phyloP scores from a whole-genome alignment of 2,329 filamentous ascomycete species.

The Aspergillus clavatus region DNA sequence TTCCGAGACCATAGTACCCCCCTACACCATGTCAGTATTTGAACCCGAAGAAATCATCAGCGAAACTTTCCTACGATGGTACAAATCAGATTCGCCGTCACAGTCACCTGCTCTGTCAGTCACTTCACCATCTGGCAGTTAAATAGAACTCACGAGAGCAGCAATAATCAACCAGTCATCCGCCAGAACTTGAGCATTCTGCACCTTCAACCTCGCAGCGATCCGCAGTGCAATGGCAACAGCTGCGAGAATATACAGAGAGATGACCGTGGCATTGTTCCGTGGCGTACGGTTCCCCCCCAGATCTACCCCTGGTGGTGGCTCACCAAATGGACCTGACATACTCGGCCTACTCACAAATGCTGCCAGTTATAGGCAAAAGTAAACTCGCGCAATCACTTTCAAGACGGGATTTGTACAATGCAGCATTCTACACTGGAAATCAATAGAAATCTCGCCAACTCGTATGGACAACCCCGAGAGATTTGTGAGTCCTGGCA shows the following conservation, averaged over 20 bases:
- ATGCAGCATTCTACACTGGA: too few species aligned
- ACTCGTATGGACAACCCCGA: too few species aligned
- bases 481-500: too few species aligned
- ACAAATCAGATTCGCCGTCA: constrained; percentile 1
- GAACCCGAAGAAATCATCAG: not conserved
- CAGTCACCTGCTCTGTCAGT: not conserved
- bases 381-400: too few species aligned
- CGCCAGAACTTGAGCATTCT: not conserved
- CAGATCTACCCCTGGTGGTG: constrained; percentile 1
- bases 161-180: constrained; percentile 6
- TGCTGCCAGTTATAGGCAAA: too few species aligned
- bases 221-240: constrained; percentile 2
- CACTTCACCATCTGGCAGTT: not conserved
- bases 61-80: constrained; percentile 6
- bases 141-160: constrained; percentile 1
- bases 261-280: constrained; percentile 5
- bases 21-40: not conserved
- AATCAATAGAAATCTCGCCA: too few species aligned
- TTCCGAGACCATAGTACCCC: constrained; percentile 13
- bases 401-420: too few species aligned
- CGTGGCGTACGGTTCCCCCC: not conserved
- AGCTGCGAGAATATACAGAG: not conserved
- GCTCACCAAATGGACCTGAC: not conserved
- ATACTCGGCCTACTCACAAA: too few species aligned
- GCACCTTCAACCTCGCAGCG: not conserved